Evolutionary conservation across 1,284 basidiomycete genomes (phyloP).

Genomic region (Agaricales sp.): DNA sequence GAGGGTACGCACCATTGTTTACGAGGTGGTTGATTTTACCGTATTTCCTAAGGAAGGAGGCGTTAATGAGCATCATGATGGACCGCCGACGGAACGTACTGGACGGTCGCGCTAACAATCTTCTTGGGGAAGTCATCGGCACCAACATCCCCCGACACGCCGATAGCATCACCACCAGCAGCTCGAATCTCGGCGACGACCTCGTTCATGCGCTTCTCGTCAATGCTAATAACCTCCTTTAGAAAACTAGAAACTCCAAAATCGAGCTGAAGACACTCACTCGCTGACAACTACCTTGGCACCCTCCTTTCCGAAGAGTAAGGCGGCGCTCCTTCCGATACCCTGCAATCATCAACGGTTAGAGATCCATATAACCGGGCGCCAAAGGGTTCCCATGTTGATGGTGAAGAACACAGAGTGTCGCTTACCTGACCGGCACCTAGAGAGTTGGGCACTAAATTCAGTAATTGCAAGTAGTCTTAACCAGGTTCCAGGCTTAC

Average conservation of each 20-base stretch:
- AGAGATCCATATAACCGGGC: background rate
- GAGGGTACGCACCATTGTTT: conserved; percentile 58
- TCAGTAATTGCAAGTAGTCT: background rate
- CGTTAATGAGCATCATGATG: conserved; percentile 3
- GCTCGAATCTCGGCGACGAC: conserved; percentile 68
- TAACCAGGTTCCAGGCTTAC: conserved; percentile 26
- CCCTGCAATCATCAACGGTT: conserved; percentile 30
- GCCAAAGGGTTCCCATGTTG: too few relatives aligned
- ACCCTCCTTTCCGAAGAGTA: conserved; percentile 77
- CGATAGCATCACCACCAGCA: conserved; percentile 64
- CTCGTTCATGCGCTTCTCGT: conserved; percentile 47
- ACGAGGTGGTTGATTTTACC: conserved; percentile 82
- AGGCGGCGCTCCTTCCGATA: conserved; percentile 64
- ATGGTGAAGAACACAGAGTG: too few relatives aligned
- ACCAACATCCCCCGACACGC: conserved; percentile 66
- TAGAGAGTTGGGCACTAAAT: conserved; percentile 15
- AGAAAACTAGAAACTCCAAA: too few relatives aligned
- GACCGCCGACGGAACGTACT: conserved; percentile 32
- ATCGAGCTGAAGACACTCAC: too few relatives aligned
- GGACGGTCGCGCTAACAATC: conserved; percentile 67
- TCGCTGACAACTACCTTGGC: conserved; percentile 81
- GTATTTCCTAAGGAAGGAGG: conserved; percentile 39
- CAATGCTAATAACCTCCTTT: conserved; percentile 35
- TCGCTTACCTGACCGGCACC: conserved; percentile 62
- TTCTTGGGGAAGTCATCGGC: conserved; percentile 77